Conservation (phyloP, 306 rosid species). For the Cucurbita pepo region DNA sequence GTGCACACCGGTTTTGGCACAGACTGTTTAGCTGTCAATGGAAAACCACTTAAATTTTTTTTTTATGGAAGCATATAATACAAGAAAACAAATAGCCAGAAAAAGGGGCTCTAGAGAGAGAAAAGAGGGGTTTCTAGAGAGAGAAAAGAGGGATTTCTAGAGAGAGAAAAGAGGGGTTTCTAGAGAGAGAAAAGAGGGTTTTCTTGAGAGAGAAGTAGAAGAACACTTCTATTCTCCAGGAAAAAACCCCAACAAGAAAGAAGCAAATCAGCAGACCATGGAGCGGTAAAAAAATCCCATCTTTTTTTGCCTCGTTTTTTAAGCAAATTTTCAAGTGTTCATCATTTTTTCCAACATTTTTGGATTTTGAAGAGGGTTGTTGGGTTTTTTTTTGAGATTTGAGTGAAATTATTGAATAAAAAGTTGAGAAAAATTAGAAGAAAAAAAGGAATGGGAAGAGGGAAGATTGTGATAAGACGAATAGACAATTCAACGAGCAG, state of each 20-base stretch:
- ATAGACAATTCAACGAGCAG: slow-evolving; percentile 24
- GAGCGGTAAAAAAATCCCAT: not conserved
- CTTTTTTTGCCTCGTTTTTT: not conserved
- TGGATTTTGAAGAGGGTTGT: not conserved
- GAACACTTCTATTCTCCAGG: not conserved
- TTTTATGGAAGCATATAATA: not conserved
- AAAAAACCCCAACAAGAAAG: not conserved
- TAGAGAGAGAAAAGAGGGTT: not conserved
- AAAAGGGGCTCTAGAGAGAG: not conserved
- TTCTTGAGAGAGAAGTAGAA: not conserved
- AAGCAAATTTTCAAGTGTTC: not conserved
- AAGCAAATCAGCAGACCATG: not conserved
- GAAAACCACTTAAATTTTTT: not conserved
- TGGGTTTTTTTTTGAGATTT: not conserved
- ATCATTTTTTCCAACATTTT: not conserved
- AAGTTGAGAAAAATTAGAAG: not conserved
- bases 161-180: not conserved
- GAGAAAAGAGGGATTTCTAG: not conserved
- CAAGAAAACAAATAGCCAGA: not conserved
- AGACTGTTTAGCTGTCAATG: not conserved
- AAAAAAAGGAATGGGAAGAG: slow-evolving; percentile 16
- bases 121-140: not conserved
- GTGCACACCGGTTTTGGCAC: slow-evolving; percentile 4
- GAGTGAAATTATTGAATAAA: not conserved
- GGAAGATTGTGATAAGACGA: slow-evolving; percentile 23